phyloP scores from a whole-genome alignment of 2,329 filamentous ascomycete species.

The Trichocomaceae sp. region DNA sequence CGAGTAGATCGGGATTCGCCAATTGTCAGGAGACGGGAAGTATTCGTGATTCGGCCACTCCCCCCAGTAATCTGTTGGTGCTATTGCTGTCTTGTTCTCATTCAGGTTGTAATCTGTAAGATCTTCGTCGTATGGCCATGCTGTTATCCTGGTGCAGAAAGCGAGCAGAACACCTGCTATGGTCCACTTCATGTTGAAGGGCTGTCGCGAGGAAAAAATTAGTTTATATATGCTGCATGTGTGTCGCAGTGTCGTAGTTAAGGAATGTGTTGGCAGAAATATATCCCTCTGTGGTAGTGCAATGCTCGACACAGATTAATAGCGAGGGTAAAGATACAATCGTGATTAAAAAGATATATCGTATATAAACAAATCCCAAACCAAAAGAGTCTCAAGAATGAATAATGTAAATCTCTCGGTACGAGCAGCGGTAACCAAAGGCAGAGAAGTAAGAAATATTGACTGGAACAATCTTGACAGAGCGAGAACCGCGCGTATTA shows the following conservation, averaged over 20 bases:
- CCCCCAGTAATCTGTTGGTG: slow-evolving; percentile 54
- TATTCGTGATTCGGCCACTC: slow-evolving; percentile 51
- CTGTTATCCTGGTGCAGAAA: slow-evolving; percentile 22
- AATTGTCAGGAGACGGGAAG: slow-evolving; percentile 51
- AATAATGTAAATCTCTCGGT: background rate
- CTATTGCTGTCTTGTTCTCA: slow-evolving; percentile 49
- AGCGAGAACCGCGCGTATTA: slow-evolving; percentile 9
- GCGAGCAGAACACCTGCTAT: slow-evolving; percentile 20
- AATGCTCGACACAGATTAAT: background rate
- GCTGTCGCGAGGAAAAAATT: background rate
- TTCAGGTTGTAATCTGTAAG: slow-evolving; percentile 56
- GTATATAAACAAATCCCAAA: background rate
- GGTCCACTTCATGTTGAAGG: slow-evolving; percentile 11
- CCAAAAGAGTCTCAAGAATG: background rate
- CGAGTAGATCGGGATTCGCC: slow-evolving; percentile 61
- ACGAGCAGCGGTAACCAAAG: background rate
- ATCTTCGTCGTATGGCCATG: slow-evolving; percentile 45
- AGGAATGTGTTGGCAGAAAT: background rate
- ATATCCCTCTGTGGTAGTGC: background rate
- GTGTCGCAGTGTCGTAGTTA: background rate
- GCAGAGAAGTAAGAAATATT: background rate
- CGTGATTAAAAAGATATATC: background rate
- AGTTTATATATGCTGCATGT: slow-evolving; percentile 10
- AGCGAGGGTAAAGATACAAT: background rate
- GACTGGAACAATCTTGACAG: background rate